phyloP scores from a whole-genome alignment of 257 asterid genomes.

The Solanum chmielewskii region DNA sequence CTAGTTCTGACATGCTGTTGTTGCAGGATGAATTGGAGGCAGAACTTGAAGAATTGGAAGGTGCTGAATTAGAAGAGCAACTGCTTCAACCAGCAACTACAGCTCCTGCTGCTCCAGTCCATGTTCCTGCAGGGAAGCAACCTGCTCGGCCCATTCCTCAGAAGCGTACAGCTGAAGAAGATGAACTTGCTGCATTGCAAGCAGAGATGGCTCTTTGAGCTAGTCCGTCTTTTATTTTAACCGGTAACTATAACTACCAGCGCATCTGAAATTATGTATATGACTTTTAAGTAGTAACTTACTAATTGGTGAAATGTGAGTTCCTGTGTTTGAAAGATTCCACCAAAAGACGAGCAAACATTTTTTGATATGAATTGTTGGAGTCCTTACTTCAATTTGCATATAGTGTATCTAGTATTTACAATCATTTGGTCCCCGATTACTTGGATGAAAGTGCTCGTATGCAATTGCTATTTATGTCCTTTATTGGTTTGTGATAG shows the following conservation, averaged over 20 bases:
- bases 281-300: not conserved
- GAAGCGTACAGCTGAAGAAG: slow-evolving; percentile 16
- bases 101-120: slow-evolving; percentile 19
- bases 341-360: not conserved
- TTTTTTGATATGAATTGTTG: not conserved
- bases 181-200: slow-evolving; percentile 26
- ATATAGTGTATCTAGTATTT: not conserved
- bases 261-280: not conserved
- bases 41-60: slow-evolving; percentile 27
- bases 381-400: not conserved
- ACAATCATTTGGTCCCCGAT: not conserved
- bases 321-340: not conserved
- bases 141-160: slow-evolving; percentile 14
- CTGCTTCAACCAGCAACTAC: slow-evolving; percentile 25
- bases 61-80: slow-evolving; percentile 22
- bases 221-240: not conserved
- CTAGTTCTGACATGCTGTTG: not conserved
- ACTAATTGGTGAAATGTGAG: not conserved
- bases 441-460: not conserved
- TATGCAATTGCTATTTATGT: not conserved
- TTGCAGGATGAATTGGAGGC: slow-evolving; percentile 30
- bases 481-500: not conserved
- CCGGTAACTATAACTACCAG: not conserved
- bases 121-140: slow-evolving; percentile 11
- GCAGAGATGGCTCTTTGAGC: slow-evolving; percentile 27